phyloP scores from a whole-genome alignment of 2,329 filamentous ascomycete genomes.

The Ascochyta clinopodiicola region DNA sequence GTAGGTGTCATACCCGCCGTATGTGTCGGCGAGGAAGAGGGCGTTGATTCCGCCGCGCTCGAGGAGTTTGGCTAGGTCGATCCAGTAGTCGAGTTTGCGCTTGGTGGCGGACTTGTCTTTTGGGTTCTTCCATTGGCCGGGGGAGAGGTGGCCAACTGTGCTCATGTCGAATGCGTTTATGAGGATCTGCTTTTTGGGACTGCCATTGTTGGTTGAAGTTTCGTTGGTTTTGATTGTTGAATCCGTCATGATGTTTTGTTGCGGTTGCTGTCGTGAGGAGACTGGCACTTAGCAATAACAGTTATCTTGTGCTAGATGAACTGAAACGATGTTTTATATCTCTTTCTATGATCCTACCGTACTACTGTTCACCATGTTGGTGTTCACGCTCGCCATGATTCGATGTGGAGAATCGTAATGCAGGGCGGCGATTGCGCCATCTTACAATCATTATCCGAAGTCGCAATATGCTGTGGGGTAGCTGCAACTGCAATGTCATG shows the following conservation, averaged over 20 bases:
- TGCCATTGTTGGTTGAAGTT: neutral
- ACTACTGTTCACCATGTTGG: neutral
- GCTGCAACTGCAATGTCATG: neutral
- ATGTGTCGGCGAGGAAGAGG: slow-evolving; percentile 70
- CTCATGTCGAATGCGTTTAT: slow-evolving; percentile 73
- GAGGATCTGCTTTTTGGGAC: slow-evolving; percentile 59
- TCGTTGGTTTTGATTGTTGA: slow-evolving; percentile 15
- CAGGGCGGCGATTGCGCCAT: slow-evolving; percentile 29
- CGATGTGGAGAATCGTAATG: slow-evolving; percentile 21
- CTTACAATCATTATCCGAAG: slow-evolving; percentile 14
- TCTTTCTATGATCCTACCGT: too few species aligned
- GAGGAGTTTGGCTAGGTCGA: slow-evolving; percentile 66
- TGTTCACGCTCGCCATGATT: neutral
- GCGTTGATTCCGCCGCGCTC: slow-evolving; percentile 69
- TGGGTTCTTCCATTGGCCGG: slow-evolving; percentile 74
- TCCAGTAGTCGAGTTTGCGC: slow-evolving; percentile 67
- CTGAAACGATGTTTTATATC: neutral
- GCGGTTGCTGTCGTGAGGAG: neutral
- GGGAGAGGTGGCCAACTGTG: slow-evolving; percentile 68
- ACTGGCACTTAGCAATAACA: neutral
- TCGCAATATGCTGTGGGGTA: slow-evolving; percentile 11
- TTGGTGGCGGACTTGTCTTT: slow-evolving; percentile 67
- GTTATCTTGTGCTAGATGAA: neutral
- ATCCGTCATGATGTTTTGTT: slow-evolving; percentile 20
- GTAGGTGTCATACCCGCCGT: slow-evolving; percentile 69